These are phyloP conservation scores for Spathaspora boniae DNA, from an alignment of 805 yeast genomes.

Conservation along the genomic window DNA sequence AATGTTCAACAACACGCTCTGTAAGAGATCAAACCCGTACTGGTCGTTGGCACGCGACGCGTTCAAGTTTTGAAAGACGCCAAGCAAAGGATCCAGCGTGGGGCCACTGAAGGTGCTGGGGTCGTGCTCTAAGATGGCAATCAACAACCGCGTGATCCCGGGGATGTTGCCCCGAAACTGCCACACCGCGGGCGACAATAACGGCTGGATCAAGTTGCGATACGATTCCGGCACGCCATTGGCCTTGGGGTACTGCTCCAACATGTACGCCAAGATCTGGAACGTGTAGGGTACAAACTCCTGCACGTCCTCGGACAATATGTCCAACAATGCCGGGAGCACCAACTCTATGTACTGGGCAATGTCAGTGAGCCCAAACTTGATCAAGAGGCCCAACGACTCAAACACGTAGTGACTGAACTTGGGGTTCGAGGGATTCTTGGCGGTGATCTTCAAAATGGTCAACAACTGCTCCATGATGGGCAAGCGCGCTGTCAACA, in stretches of 20 bases:
- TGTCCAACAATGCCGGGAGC: conserved; percentile 62
- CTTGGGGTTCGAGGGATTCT: conserved; percentile 93
- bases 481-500: conserved; percentile 45
- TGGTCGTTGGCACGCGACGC: conserved; percentile 79
- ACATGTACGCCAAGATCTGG: conserved; percentile 78
- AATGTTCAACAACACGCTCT: conserved; percentile 57
- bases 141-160: conserved; percentile 78
- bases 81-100: conserved; percentile 72
- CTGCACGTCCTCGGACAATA: conserved; percentile 80
- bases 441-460: conserved; percentile 67
- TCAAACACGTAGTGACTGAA: conserved; percentile 91
- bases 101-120: conserved; percentile 34
- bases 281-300: conserved; percentile 93
- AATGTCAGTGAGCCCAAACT: conserved; percentile 35
- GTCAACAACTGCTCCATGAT: conserved; percentile 62
- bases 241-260: conserved; percentile 55
- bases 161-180: conserved; percentile 91
- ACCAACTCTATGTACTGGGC: conserved; percentile 45
- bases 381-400: conserved; percentile 72
- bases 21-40: conserved; percentile 82
- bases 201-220: conserved; percentile 68
- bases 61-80: conserved; percentile 93
- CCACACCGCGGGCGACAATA: conserved; percentile 90
- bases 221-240: conserved; percentile 60
- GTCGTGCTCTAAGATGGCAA: conserved; percentile 57